Evolutionary conservation across 805 yeast genomes (phyloP).

Genomic region (Komagataella ulmi): DNA sequence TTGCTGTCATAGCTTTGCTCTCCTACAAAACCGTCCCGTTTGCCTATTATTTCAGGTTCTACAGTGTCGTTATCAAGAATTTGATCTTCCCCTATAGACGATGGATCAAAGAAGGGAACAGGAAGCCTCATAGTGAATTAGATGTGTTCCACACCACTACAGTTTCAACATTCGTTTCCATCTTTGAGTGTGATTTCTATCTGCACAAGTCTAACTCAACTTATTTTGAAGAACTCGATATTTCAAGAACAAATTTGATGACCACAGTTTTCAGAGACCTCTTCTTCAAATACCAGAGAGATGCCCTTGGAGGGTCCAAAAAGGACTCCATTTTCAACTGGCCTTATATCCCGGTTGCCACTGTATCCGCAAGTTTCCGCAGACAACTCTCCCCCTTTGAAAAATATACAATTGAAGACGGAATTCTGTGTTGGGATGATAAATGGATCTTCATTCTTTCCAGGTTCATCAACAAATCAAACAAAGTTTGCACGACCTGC

Average conservation of each 20-base stretch:
- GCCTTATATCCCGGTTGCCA: constrained; percentile 71
- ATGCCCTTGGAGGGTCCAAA: constrained; percentile 18
- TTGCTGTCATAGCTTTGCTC: constrained; percentile 12
- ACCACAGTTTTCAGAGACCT: constrained; percentile 41
- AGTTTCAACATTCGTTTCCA: constrained; percentile 46
- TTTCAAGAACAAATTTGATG: constrained; percentile 58
- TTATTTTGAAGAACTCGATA: constrained; percentile 70
- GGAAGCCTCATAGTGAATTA: constrained; percentile 14
- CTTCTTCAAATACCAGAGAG: constrained; percentile 30
- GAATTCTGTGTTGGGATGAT: constrained; percentile 70
- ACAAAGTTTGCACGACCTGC: constrained; percentile 32
- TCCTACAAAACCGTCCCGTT: constrained; percentile 56
- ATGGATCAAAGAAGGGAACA: constrained; percentile 12
- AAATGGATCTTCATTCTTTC: constrained; percentile 74
- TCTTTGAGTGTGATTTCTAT: constrained; percentile 76
- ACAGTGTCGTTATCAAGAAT: constrained; percentile 26
- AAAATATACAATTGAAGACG: constrained; percentile 37
- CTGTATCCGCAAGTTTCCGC: constrained; percentile 52
- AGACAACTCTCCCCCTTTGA: constrained; percentile 63
- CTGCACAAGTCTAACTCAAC: constrained; percentile 82
- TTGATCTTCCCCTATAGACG: constrained; percentile 18
- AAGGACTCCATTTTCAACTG: constrained; percentile 14
- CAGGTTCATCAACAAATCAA: constrained; percentile 30
- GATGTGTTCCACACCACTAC: constrained; percentile 29
- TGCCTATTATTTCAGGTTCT: constrained; percentile 54